phyloP scores from a whole-genome alignment of 345 rosid species.

The Citrus trifoliata region DNA sequence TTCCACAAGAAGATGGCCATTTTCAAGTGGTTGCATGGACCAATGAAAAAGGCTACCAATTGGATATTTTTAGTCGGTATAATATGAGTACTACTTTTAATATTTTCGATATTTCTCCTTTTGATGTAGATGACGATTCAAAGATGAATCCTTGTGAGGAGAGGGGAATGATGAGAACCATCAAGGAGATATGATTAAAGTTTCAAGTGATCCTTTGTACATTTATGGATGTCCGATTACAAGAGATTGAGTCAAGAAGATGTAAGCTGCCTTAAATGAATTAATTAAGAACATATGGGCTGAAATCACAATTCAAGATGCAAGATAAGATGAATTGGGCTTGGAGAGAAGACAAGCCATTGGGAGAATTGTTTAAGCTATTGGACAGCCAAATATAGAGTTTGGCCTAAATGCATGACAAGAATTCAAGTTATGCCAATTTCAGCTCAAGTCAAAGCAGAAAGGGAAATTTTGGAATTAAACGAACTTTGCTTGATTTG shows the following conservation, averaged over 20 bases:
- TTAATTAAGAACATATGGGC: not conserved
- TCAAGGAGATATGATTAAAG: not conserved
- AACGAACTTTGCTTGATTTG: no score
- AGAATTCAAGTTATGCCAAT: not conserved
- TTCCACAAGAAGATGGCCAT: no score
- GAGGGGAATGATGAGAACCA: not conserved
- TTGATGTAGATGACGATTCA: no score
- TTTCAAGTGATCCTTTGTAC: not conserved
- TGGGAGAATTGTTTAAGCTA: not conserved
- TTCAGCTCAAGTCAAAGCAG: not conserved
- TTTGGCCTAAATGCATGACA: not conserved
- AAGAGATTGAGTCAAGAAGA: no score
- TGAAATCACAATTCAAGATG: not conserved
- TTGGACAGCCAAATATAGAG: not conserved
- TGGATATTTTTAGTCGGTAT: no score
- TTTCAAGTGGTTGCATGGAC: no score
- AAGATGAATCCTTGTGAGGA: no score
- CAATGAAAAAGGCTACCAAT: no score
- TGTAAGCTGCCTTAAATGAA: not conserved
- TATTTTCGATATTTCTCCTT: no score
- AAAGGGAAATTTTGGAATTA: accelerated
- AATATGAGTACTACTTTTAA: no score
- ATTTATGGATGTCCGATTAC: not conserved
- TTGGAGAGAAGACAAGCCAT: not conserved
- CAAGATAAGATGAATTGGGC: not conserved